Base-by-base conservation (phyloP, 2,329 filamentous ascomycete genomes). In the Sphaerulina vaccinii region DNA sequence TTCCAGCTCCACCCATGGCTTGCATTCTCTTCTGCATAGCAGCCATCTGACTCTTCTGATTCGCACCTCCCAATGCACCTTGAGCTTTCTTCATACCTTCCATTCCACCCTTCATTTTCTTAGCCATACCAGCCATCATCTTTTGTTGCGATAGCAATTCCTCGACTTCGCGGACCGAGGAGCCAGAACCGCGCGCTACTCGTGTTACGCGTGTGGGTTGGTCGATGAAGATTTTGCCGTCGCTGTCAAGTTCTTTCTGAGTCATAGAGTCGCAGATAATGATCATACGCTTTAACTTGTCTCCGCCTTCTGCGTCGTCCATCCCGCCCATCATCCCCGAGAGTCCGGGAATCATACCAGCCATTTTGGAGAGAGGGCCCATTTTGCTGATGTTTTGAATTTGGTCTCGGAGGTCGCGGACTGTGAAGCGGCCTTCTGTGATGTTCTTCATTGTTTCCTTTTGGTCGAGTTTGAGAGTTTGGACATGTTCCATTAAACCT, bases 401-500 rank as follows among this genome's bases (percentile, higher is more conserved):
- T 68, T 99, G 95, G 69, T 99, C 93, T 16, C 93, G 84, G 61
- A 99, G 80, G 69, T 99, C 93, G 49, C 93, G 87, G 27, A 99
- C 82, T 0, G 93, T 96, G 72, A 97, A 99, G 58, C 96, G 91
- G 50, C 93, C 93, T 66, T 96, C 92, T 5, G 90, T 87, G 60
- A 99, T 95, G 75, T 99, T 92, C 77, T 99, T 99, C 80, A 99
- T 96, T 3, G 93, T 97, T 65, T 97, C 92, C 73, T 99, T 97
- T 62, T 96, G 93, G 71, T 97, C 91, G 43, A 96, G 82, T 69
- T 95, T 96, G 45, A 99, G 81, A 24, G 87, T 89, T 70, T 99
- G 93, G 1, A 99, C 93, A 68, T 99, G 93, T 72, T 99, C 93
- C 9, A 99, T 88, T 24, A 99, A 74, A 0, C 93, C 92, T 21